A percentile compares a stretch with the other conserved stretches of the same genome.
These are phyloP conservation scores for Aspergillus sp. DNA, from an alignment of 2,329 filamentous ascomycete species.

Conservation along the genomic window DNA sequence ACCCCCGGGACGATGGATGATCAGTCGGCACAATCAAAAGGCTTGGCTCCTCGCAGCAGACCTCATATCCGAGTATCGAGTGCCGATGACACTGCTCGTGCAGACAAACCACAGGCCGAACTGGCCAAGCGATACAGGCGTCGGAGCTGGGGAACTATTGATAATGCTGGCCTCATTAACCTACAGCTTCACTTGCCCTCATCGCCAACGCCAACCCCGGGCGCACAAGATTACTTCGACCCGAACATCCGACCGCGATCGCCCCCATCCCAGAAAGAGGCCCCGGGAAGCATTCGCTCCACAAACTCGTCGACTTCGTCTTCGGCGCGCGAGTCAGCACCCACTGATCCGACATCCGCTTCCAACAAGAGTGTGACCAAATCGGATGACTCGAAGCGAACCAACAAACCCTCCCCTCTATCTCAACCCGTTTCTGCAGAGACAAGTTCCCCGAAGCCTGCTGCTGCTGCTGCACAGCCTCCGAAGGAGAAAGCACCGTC, in stretches of 20 bases:
- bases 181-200: slow-evolving; percentile 29
- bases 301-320: slow-evolving; percentile 42
- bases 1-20: slow-evolving; percentile 31
- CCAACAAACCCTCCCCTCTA: slow-evolving; percentile 65
- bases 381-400: slow-evolving; percentile 63
- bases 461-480: background rate
- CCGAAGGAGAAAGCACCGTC: slow-evolving; percentile 20
- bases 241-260: slow-evolving; percentile 27
- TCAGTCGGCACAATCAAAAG: slow-evolving; percentile 29
- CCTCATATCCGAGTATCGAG: slow-evolving; percentile 56
- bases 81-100: slow-evolving; percentile 65
- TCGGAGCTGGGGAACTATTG: slow-evolving; percentile 72
- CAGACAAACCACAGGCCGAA: slow-evolving; percentile 52
- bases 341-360: too few relatives aligned
- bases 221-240: slow-evolving; percentile 32
- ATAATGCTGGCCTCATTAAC: slow-evolving; percentile 37
- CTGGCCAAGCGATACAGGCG: slow-evolving; percentile 72
- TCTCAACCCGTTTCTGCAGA: slow-evolving; percentile 61
- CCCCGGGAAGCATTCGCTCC: slow-evolving; percentile 59
- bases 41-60: slow-evolving; percentile 34
- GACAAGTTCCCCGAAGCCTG: slow-evolving; percentile 20
- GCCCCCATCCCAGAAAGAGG: slow-evolving; percentile 48
- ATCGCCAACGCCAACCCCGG: slow-evolving; percentile 23
- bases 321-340: too few relatives aligned
- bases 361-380: slow-evolving; percentile 40